Evolutionary conservation across 352 stramenopile genomes (phyloP), one percentile per base, ranked within the genome.

Genomic region (Thalassiosira oceanica): DNA sequence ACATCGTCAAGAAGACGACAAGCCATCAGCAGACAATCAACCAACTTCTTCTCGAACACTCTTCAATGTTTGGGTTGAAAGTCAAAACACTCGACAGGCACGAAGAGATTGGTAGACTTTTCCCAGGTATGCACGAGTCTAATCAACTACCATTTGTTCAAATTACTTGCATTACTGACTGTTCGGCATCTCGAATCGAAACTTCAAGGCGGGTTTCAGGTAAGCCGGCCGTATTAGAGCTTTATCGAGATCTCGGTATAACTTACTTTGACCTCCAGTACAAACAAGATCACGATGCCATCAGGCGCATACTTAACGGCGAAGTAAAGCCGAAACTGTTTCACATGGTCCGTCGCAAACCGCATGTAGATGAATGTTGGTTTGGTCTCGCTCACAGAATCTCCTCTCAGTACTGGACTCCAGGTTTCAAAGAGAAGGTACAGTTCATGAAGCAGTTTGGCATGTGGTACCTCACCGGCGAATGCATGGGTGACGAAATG

Each of bases 331-430:
- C 80, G 28, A 84, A 84, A 31, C 66, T 88, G 5, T 83, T 91
- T 27, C 87, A 93, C 60, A 93, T 93, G 84, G 77, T 63, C 31
- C 31, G 31, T 13, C 31, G 8, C 8, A 39, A 39, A 39, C 31
- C n/a, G 37, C 8, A 16, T 6, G n/a, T n/a, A 39, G 31, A n/a
- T n/a, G n/a, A n/a, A n/a, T n/a, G n/a, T n/a, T n/a, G n/a, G n/a
- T n/a, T n/a, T n/a, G n/a, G n/a, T n/a, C n/a, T n/a, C n/a, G n/a
- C n/a, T n/a, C n/a, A n/a, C n/a, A n/a, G n/a, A n/a, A 42, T 89
- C n/a, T n/a, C n/a, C n/a, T n/a, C n/a, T n/a, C n/a, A n/a, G 85
- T 84, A 64, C 35, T 93, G 87, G 87, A 93, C 87, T n/a, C 54
- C 72, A 51, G 82, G 82, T 52, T 82, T 82, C 44, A 45, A 56